Conservation (phyloP, 1,284 basidiomycete species). For the Trametes pubescens region DNA sequence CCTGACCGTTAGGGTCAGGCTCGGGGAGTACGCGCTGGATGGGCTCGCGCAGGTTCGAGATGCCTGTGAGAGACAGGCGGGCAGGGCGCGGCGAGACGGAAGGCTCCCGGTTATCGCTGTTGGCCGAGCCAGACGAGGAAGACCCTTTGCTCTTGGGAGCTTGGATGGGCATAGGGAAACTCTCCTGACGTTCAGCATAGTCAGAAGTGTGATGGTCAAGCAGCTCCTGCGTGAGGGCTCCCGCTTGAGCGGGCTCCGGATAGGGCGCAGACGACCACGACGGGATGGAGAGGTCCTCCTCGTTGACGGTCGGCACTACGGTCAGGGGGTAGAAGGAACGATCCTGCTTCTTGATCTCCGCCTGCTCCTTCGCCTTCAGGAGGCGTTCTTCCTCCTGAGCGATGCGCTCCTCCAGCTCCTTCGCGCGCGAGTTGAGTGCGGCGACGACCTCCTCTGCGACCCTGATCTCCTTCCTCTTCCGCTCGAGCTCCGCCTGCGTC, state of each 20-base stretch:
- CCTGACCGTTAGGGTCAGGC: constrained; percentile 32
- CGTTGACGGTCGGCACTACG: constrained; percentile 37
- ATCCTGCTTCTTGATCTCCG: constrained; percentile 56
- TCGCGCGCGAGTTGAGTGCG: constrained; percentile 46
- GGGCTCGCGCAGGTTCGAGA: constrained; percentile 45
- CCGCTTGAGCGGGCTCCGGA: constrained; percentile 12
- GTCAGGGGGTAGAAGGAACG: constrained; percentile 47
- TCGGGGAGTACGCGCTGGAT: constrained; percentile 25
- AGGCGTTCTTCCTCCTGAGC: constrained; percentile 61
- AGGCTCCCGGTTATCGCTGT: constrained; percentile 32
- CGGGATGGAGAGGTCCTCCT: constrained; percentile 34
- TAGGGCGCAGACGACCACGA: constrained; percentile 35
- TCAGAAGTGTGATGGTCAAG: constrained; percentile 35
- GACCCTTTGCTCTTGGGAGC: constrained; percentile 32
- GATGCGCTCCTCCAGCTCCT: constrained; percentile 49
- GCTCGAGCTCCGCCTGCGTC: constrained; percentile 61
- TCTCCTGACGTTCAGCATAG: constrained; percentile 32
- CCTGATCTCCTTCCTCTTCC: constrained; percentile 71
- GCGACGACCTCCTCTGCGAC: constrained; percentile 70
- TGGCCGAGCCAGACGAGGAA: constrained; percentile 33
- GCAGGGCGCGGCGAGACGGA: constrained; percentile 46
- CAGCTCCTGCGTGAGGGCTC: constrained; percentile 29
- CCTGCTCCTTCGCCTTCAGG: constrained; percentile 56
- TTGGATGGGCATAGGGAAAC: constrained; percentile 36
- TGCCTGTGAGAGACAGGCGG: constrained; percentile 50